These are phyloP conservation scores for Elsinoe perseae DNA, from an alignment of 2,329 filamentous ascomycete species.

Conservation along the genomic window DNA sequence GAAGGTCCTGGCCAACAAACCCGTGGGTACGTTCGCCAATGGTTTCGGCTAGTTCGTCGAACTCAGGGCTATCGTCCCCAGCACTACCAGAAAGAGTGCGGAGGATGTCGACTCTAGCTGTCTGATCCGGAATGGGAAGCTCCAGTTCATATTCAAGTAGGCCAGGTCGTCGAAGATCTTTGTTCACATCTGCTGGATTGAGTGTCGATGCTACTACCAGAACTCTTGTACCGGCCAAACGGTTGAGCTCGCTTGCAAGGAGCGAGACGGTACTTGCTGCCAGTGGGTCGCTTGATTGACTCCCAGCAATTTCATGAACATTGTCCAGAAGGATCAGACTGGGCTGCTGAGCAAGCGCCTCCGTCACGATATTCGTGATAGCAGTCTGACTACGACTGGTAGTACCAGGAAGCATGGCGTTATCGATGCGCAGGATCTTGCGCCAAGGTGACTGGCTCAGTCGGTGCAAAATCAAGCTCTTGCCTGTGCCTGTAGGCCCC, in stretches of 20 bases:
- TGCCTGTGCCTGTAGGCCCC: constrained; percentile 77
- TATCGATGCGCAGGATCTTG: constrained; percentile 55
- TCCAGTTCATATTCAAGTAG: constrained; percentile 62
- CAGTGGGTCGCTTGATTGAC: constrained; percentile 41
- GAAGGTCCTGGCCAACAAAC: constrained; percentile 72
- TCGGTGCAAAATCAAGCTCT: constrained; percentile 63
- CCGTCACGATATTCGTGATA: constrained; percentile 61
- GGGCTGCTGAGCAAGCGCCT: constrained; percentile 60
- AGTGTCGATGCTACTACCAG: constrained; percentile 70
- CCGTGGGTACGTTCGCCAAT: constrained; percentile 75
- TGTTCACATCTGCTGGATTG: constrained; percentile 63
- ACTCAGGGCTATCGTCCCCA: constrained; percentile 30
- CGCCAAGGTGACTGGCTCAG: constrained; percentile 62
- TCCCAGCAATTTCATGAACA: constrained; percentile 61
- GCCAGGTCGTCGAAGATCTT: constrained; percentile 56
- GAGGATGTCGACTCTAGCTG: constrained; percentile 66
- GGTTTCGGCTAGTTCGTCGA: constrained; percentile 47
- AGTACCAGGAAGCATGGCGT: constrained; percentile 32
- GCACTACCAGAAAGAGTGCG: constrained; percentile 49
- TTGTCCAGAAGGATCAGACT: constrained; percentile 75
- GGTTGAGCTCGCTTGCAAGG: constrained; percentile 49
- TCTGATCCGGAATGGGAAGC: constrained; percentile 66
- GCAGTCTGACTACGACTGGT: constrained; percentile 36
- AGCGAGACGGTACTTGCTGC: constrained; percentile 29
- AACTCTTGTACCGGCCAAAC: constrained; percentile 49